A percentile compares a stretch with the other conserved stretches of the same genome.
Evolutionary conservation across 768 basidiomycete species (phyloP).

Genomic region (Dioszegia hungarica): DNA sequence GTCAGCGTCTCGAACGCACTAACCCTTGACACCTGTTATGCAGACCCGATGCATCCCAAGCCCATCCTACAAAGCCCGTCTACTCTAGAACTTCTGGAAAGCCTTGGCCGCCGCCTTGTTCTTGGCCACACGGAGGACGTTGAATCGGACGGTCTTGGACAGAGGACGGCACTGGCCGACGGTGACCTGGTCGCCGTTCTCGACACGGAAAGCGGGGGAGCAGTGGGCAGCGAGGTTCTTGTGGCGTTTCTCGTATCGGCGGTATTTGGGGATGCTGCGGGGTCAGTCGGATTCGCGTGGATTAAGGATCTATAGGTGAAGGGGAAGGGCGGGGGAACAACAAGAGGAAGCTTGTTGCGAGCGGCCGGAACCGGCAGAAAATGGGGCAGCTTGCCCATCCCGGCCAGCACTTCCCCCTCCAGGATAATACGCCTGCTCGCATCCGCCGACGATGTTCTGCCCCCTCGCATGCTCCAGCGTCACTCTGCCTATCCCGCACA

Average conservation of each 20-base stretch:
- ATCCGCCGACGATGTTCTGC: too few relatives aligned
- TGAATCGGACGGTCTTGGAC: constrained; percentile 99
- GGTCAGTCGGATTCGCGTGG: constrained; percentile 57
- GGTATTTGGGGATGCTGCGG: constrained; percentile 96
- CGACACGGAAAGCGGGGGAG: constrained; percentile 98
- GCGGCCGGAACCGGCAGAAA: too few relatives aligned
- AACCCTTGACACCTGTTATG: too few relatives aligned
- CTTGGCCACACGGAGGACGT: constrained; percentile 91
- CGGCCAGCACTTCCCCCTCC: too few relatives aligned
- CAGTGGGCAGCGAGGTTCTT: constrained; percentile 96
- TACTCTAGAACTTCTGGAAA: constrained; percentile 79
- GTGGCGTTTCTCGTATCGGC: constrained; percentile 86
- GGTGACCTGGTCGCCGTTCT: constrained; percentile 86
- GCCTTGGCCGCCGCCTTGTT: constrained; percentile 85
- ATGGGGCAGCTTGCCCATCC: too few relatives aligned
- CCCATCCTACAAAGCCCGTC: not conserved
- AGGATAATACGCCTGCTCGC: too few relatives aligned
- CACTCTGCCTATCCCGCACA: too few relatives aligned
- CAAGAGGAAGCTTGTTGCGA: too few relatives aligned
- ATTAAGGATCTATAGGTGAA: too few relatives aligned
- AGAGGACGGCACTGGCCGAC: constrained; percentile 98
- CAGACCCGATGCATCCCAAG: not conserved
- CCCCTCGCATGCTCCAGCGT: too few relatives aligned
- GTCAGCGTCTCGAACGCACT: too few relatives aligned
- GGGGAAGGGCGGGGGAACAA: too few relatives aligned